phyloP scores from a whole-genome alignment of 225 moss, liverwort and hornwort species.

The Rhytidiadelphus loreus region DNA sequence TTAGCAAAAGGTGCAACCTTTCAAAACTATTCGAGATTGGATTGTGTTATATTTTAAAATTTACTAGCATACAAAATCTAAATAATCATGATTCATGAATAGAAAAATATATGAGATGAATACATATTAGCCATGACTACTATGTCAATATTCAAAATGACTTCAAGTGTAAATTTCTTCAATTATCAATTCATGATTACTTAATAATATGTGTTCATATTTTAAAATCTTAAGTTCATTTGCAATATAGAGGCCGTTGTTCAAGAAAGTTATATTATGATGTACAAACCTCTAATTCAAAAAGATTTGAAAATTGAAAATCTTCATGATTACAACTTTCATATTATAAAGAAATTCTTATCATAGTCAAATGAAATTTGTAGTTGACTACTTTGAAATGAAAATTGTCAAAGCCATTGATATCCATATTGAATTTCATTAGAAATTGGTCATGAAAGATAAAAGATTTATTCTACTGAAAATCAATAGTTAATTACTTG shows the following conservation, averaged over 20 bases:
- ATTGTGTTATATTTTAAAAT: background rate
- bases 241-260: too few species aligned
- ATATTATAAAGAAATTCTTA: too few species aligned
- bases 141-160: background rate
- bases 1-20: constrained; percentile 12
- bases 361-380: background rate
- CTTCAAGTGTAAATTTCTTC: background rate
- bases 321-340: background rate
- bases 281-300: background rate
- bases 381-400: background rate
- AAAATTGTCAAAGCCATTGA: background rate
- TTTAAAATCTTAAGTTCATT: background rate
- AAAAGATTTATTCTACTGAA: background rate
- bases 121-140: background rate
- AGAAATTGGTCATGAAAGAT: background rate
- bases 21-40: background rate
- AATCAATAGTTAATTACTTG: background rate
- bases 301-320: background rate
- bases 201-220: background rate
- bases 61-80: background rate
- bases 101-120: background rate
- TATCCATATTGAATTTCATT: background rate
- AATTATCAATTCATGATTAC: background rate
- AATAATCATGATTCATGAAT: background rate
- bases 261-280: too few species aligned